Base-by-base conservation (phyloP, 441 rosid species). In the Pelargonium australe region DNA sequence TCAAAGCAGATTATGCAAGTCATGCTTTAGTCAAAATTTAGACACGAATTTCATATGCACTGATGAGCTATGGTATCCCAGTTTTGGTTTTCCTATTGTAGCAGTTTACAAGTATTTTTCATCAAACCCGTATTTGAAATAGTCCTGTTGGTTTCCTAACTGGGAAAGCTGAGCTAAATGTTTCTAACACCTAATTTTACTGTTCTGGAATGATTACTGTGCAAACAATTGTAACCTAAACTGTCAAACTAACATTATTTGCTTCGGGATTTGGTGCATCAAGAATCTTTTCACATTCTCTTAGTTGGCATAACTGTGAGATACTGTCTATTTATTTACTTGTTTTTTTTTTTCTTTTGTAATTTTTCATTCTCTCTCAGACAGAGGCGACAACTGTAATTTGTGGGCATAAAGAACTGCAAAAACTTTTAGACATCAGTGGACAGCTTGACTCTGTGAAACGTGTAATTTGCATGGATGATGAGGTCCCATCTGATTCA, bases 361-460 rank as follows among this genome's bases (percentile, higher is more conserved):
- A 16, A 16, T 16, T 55, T 76, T 49, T 66, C 73, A 69, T 67
- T 49, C 64, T 75, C 28, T 80, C 37, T 55, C 81, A 95, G 99
- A 95, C 98, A 34, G 97, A 89, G 84, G 98, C 85, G 68, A 90
- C 97, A 40, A 92, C 98, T 20, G 93, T 95, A 63, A 90, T 95
- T 69, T 92, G 99, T 73, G 98, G 95, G 76, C 77, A 69, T 81
- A 92, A 85, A 84, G 98, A 95, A 78, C 82, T 92, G 73, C 84
- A 85, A 80, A 95, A 92, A 76, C 89, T 95, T 64, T 76, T 79
- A 71, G 92, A 89, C 64, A 83, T 92, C 74, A 75, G 84, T 64
- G 97, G 90, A 70, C 99, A 90, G 80, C 98, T 95, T 75, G 91
- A 90, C 77, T 83, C 97, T 11, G 90, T 95, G 75, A 88, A 87